These are phyloP conservation scores for Pythium utonaiense DNA, from an alignment of 352 stramenopile genomes.

Conservation along the genomic window DNA sequence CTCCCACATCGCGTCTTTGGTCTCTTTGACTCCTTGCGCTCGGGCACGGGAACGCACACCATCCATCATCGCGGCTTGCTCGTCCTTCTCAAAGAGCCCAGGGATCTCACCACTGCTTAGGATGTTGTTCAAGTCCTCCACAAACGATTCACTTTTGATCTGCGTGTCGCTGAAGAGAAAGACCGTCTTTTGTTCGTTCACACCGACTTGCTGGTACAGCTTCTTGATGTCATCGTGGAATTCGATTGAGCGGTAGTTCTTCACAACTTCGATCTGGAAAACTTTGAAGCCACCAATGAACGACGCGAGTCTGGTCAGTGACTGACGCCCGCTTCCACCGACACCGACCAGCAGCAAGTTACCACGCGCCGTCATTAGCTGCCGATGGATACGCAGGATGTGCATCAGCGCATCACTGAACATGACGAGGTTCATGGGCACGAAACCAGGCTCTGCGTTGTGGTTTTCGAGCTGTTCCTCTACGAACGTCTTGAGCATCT, in stretches of 20 bases:
- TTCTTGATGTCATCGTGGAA: constrained; percentile 94
- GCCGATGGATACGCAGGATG: constrained; percentile 89
- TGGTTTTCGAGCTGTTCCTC: constrained; percentile 91
- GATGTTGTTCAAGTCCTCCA: constrained; percentile 94
- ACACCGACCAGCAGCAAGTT: constrained; percentile 92
- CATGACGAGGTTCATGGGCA: constrained; percentile 90
- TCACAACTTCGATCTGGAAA: constrained; percentile 94
- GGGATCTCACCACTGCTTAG: constrained; percentile 90
- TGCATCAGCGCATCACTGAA: constrained; percentile 90
- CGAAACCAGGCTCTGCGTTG: constrained; percentile 84
- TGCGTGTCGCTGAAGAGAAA: constrained; percentile 95
- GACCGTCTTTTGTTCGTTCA: constrained; percentile 81
- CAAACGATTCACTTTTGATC: constrained; percentile 92
- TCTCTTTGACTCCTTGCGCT: constrained; percentile 79
- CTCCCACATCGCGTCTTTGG: constrained; percentile 86
- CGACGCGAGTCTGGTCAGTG: constrained; percentile 80
- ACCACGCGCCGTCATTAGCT: constrained; percentile 83
- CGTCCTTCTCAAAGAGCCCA: constrained; percentile 91
- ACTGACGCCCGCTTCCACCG: constrained; percentile 88
- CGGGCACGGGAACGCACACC: constrained; percentile 66
- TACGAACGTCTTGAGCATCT: constrained; percentile 83
- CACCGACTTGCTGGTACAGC: constrained; percentile 73
- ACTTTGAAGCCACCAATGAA: constrained; percentile 89
- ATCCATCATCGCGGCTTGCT: constrained; percentile 84
- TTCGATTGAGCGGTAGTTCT: constrained; percentile 90